A percentile compares a stretch with the other conserved stretches of the same genome.
Conservation (phyloP, 2,329 filamentous ascomycete genomes). For the Cercospora zeina region DNA sequence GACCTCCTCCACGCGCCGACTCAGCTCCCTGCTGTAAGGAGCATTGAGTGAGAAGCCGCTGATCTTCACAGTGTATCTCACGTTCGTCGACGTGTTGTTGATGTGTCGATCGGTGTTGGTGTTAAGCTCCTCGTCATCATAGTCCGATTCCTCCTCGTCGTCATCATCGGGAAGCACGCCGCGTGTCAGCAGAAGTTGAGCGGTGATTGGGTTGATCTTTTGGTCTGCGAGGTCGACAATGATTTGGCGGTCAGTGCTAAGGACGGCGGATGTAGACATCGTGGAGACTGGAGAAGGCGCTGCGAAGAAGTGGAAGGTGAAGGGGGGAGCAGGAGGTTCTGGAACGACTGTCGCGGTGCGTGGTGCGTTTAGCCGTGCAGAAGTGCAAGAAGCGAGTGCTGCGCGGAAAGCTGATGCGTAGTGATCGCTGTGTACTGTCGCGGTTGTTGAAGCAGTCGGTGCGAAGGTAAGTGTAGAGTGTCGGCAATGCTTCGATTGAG, state of each 20-base stretch:
- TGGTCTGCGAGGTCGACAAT: conserved; percentile 1
- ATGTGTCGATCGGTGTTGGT: not conserved
- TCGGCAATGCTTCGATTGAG: not conserved
- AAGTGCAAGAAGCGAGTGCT: not conserved
- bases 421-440: not conserved
- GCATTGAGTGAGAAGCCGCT: not conserved
- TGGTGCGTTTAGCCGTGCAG: not conserved
- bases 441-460: not conserved
- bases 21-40: not conserved
- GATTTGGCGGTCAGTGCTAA: not conserved
- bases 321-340: not conserved
- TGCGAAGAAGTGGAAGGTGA: not conserved
- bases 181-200: not conserved
- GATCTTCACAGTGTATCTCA: not conserved
- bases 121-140: not conserved
- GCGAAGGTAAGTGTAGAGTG: not conserved
- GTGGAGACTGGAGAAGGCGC: not conserved
- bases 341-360: not conserved
- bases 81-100: not conserved
- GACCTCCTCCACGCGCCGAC: not conserved
- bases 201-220: not conserved
- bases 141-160: not conserved
- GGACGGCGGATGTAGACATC: not conserved
- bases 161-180: not conserved
- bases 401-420: not conserved